Evolutionary conservation across 2,329 filamentous ascomycete genomes (phyloP).

Genomic region (Trichophyton mentagrophytes): DNA sequence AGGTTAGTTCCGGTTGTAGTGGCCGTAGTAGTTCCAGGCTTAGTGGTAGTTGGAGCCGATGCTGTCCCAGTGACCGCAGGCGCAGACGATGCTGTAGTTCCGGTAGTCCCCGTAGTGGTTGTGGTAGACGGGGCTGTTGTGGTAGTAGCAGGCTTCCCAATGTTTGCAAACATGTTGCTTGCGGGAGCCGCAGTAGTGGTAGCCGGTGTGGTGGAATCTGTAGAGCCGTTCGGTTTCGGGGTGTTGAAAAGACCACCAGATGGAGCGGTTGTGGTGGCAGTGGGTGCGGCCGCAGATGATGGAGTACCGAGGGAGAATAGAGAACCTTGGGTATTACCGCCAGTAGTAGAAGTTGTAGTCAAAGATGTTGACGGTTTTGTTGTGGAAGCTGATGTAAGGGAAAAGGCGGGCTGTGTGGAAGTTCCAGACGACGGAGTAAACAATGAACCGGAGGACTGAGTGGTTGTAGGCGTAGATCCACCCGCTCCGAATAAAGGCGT

Average conservation of each 20-base stretch:
- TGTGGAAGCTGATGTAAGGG: constrained; percentile 14
- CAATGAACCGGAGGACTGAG: background rate
- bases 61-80: constrained; percentile 17
- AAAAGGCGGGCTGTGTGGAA: constrained; percentile 7
- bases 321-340: constrained; percentile 8
- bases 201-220: constrained; percentile 26
- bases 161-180: constrained; percentile 12
- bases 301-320: constrained; percentile 23
- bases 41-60: constrained; percentile 23
- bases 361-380: constrained; percentile 5
- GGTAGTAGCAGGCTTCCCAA: constrained; percentile 19
- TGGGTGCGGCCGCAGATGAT: constrained; percentile 16
- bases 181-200: constrained; percentile 17
- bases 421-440: background rate
- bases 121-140: constrained; percentile 17
- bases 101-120: constrained; percentile 20
- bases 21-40: constrained; percentile 17
- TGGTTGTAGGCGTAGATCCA: background rate
- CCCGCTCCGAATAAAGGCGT: background rate
- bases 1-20: constrained; percentile 33
- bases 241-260: constrained; percentile 29
- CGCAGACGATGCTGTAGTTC: constrained; percentile 17
- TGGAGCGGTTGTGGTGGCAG: background rate
- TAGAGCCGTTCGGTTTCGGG: constrained; percentile 24
- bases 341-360: constrained; percentile 17